Percentiles rank a stretch among this genome's conserved stretches.
Evolutionary conservation across 2,329 filamentous ascomycete species (phyloP).

Genomic region (Fusarium acutatum): DNA sequence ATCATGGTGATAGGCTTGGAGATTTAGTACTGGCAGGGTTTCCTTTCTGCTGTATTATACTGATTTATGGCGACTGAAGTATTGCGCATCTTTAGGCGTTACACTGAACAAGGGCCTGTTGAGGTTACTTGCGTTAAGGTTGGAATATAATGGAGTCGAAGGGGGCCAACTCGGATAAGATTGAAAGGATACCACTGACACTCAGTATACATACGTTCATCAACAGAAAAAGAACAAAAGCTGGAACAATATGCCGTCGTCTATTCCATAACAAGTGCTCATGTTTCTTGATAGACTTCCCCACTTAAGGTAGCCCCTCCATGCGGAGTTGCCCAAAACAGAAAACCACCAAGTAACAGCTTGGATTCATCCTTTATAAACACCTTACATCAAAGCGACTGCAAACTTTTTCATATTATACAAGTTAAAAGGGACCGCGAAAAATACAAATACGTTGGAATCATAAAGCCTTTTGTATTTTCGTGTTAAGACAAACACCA

Average conservation of each 20-base stretch:
- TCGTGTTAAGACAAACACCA: background rate
- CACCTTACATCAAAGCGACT: background rate
- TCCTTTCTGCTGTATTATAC: background rate
- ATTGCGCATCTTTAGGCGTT: too few species aligned
- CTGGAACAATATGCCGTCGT: background rate
- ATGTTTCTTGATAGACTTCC: background rate
- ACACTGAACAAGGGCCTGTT: fast-evolving
- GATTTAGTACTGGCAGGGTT: too few species aligned
- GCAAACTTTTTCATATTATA: background rate
- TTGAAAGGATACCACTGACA: too few species aligned
- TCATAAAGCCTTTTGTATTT: background rate
- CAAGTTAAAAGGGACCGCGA: background rate
- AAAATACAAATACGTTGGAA: background rate
- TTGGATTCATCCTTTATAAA: slow-evolving; percentile 4
- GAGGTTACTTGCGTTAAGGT: too few species aligned
- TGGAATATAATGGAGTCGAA: background rate
- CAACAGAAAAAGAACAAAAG: background rate
- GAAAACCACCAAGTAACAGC: slow-evolving; percentile 3
- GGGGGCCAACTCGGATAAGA: background rate
- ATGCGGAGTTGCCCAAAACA: slow-evolving; percentile 43
- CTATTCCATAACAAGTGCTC: background rate
- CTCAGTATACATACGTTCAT: background rate
- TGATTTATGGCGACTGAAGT: background rate
- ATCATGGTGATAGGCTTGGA: background rate
- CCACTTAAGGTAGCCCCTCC: slow-evolving; percentile 3